phyloP scores from a whole-genome alignment of 441 rosid species.

The Gossypium schwendimanii region DNA sequence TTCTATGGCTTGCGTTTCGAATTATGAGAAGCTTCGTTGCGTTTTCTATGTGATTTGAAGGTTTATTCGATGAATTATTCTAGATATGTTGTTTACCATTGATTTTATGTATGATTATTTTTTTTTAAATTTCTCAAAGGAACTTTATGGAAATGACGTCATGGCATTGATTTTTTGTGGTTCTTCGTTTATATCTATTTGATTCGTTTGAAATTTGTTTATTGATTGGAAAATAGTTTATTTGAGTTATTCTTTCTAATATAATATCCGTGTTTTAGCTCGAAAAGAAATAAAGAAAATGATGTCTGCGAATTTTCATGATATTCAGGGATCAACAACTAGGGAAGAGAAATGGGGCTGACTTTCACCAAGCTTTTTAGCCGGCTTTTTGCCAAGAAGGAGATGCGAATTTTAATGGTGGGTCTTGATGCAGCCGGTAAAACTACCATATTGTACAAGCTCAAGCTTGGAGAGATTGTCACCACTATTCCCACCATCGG shows the following conservation, averaged over 20 bases:
- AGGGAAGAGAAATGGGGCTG: conserved; percentile 51
- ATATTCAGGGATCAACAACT: conserved; percentile 20
- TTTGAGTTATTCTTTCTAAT: not conserved
- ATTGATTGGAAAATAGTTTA: not conserved
- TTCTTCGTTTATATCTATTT: conserved; percentile 18
- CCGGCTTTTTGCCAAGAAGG: conserved; percentile 80
- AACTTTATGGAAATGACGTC: not conserved
- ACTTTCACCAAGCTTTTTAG: conserved; percentile 71
- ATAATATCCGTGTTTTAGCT: not conserved
- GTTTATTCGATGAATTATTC: not conserved
- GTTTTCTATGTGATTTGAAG: conserved; percentile 16
- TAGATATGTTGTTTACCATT: conserved; percentile 16
- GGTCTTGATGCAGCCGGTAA: conserved; percentile 97
- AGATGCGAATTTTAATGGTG: conserved; percentile 85
- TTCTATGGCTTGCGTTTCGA: not conserved
- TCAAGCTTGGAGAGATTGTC: conserved; percentile 87
- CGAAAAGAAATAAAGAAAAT: not conserved
- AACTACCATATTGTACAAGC: conserved; percentile 81
- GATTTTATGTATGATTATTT: not conserved
- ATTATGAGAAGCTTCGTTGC: conserved; percentile 3
- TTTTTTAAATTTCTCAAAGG: not conserved
- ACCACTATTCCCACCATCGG: conserved; percentile 84
- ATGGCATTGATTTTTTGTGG: not conserved
- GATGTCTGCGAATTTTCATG: not conserved
- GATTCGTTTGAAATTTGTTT: conserved; percentile 18